Evolutionary conservation across 2,329 filamentous ascomycete species (phyloP).

Genomic region (Rhynchosporium graminicola): DNA sequence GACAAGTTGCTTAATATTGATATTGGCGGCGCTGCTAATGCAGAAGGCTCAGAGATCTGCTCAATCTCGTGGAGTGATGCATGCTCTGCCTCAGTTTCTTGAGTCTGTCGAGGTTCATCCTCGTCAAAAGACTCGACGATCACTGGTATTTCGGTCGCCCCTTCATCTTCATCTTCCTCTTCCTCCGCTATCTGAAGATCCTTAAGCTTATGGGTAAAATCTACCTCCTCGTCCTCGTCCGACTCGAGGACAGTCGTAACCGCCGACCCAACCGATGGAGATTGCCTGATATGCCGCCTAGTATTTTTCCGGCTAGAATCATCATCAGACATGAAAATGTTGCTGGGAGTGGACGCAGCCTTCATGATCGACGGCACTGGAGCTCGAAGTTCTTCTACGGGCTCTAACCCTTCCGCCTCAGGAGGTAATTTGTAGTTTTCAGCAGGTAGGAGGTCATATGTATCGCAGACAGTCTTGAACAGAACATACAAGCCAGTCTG

Average conservation of each 20-base stretch:
- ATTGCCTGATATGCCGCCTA: slow-evolving; percentile 77
- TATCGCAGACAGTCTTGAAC: slow-evolving; percentile 96
- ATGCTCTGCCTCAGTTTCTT: slow-evolving; percentile 15
- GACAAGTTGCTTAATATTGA: slow-evolving; percentile 28
- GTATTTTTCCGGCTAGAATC: slow-evolving; percentile 68
- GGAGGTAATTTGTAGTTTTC: slow-evolving; percentile 96
- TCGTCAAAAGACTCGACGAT: slow-evolving; percentile 39
- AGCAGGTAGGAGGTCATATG: slow-evolving; percentile 82
- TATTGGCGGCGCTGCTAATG: slow-evolving; percentile 24
- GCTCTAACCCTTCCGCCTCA: slow-evolving; percentile 84
- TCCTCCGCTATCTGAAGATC: slow-evolving; percentile 51
- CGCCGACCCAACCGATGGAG: slow-evolving; percentile 74
- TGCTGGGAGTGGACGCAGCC: slow-evolving; percentile 38
- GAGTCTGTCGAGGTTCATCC: slow-evolving; percentile 28
- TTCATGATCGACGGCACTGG: slow-evolving; percentile 42
- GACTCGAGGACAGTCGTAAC: slow-evolving; percentile 83
- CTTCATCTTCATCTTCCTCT: slow-evolving; percentile 40
- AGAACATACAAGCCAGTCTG: slow-evolving; percentile 92
- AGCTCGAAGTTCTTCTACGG: slow-evolving; percentile 47
- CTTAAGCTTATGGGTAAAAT: slow-evolving; percentile 49
- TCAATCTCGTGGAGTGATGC: neutral
- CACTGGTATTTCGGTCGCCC: slow-evolving; percentile 35
- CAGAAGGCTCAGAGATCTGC: slow-evolving; percentile 1
- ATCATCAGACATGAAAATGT: slow-evolving; percentile 47
- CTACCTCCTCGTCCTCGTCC: slow-evolving; percentile 72